Evolutionary conservation across 2,329 filamentous ascomycete species (phyloP), one percentile per base, ranked within the genome.

Genomic region (Alternaria gaisen): DNA sequence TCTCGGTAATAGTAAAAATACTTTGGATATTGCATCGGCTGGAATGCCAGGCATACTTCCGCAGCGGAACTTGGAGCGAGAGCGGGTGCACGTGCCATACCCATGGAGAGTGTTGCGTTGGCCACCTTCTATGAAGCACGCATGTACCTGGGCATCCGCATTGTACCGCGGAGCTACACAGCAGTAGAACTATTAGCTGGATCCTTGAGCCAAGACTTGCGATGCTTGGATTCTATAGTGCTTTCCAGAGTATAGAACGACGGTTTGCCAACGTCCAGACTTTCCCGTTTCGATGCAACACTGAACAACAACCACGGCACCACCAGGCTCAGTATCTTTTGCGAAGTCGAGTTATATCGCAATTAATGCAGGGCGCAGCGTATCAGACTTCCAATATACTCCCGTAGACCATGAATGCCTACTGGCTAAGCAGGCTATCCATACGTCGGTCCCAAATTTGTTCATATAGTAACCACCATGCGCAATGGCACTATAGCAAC

Each of bases 331-430:
- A 30, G 47, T 30, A 64, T 53, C 22, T 50, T 50, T 41, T 46
- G 59, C 55, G 52, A 59, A 11, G 28, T 51, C 30, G 14, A 57
- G 11, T 56, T 59, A 22, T 30, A 50, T 30, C 16, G 5, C 14
- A 43, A 14, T 22, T 24, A 32, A 42, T 32, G 43, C 22, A 22
- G 22, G 34, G 22, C 38, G 44, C 24, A 38, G 43, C 38, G 43
- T 18, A 50, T 51, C 48, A 30, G 18, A 50, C 30, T 12, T 28
- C 18, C 10, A 32, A 38, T 28, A 14, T 18, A 43, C 30, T n/a
- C 24, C 14, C 40, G 20, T n/a, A 20, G 9, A 24, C 26, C 28
- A 32, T 11, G 20, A 53, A n/a, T 28, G 10, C 44, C 44, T n/a
- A 20, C 30, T 20, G 52, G 24, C 32, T 24, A 36, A 32, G 30